phyloP scores from a whole-genome alignment of 1,139 yeast species.

The Geotrichum klebahnii region DNA sequence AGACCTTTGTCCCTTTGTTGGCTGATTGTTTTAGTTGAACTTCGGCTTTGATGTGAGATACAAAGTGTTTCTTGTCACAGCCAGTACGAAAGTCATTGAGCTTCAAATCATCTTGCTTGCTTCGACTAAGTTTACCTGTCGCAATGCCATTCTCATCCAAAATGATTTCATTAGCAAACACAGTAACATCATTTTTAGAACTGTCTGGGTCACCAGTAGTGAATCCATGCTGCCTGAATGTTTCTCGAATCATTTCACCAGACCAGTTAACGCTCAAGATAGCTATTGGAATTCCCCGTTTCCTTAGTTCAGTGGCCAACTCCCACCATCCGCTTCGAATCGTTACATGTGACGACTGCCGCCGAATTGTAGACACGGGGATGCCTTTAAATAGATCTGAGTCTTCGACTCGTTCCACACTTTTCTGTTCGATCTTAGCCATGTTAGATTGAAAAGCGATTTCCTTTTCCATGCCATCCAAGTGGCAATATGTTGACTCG shows the following conservation, averaged over 20 bases:
- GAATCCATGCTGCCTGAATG: slow-evolving; percentile 40
- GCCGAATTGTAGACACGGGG: slow-evolving; percentile 36
- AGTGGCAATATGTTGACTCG: slow-evolving; percentile 9
- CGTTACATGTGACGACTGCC: slow-evolving; percentile 41
- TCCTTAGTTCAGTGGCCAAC: slow-evolving; percentile 37
- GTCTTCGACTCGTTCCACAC: slow-evolving; percentile 47
- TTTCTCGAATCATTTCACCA: slow-evolving; percentile 46
- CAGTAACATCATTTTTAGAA: slow-evolving; percentile 18
- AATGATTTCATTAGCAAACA: slow-evolving; percentile 49
- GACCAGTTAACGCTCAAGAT: slow-evolving; percentile 69
- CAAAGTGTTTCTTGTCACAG: slow-evolving; percentile 47
- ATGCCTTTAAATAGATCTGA: slow-evolving; percentile 48
- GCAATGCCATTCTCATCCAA: slow-evolving; percentile 39
- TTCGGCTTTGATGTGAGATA: slow-evolving; percentile 24
- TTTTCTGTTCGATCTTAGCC: slow-evolving; percentile 48
- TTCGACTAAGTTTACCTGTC: slow-evolving; percentile 41
- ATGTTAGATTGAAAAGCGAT: slow-evolving; percentile 46
- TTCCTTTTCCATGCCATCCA: slow-evolving; percentile 37
- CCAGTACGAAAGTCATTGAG: slow-evolving; percentile 49
- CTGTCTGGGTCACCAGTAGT: not conserved
- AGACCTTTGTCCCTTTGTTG: slow-evolving; percentile 25
- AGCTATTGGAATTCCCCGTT: slow-evolving; percentile 40
- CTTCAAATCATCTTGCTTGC: slow-evolving; percentile 1
- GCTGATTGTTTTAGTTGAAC: not conserved
- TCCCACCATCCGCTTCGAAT: slow-evolving; percentile 47